These are phyloP conservation scores for Boletus smithii DNA, from an alignment of 1,284 basidiomycete species.

Conservation along the genomic window DNA sequence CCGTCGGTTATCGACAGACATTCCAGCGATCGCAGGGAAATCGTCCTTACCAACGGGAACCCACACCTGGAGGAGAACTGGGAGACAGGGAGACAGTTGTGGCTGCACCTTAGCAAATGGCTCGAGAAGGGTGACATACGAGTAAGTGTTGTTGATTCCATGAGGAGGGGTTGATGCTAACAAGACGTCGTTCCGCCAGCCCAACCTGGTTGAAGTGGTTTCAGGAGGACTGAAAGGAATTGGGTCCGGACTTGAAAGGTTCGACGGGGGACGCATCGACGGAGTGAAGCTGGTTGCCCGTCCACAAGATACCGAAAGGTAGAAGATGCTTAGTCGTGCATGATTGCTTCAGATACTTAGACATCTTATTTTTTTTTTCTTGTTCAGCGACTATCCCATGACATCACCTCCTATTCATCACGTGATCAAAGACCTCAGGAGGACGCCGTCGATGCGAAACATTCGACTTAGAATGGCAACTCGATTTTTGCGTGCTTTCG, in stretches of 20 bases:
- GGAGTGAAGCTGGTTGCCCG: slow-evolving; percentile 33
- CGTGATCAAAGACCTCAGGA: slow-evolving; percentile 26
- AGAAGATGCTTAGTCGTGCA: slow-evolving; percentile 22
- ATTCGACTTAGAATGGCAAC: slow-evolving; percentile 31
- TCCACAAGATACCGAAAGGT: slow-evolving; percentile 36
- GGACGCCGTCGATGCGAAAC: slow-evolving; percentile 31
- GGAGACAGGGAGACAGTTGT: slow-evolving; percentile 34
- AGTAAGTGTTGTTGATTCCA: slow-evolving; percentile 13
- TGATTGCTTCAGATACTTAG: slow-evolving; percentile 21
- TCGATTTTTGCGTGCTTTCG: slow-evolving; percentile 30
- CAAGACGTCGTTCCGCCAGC: slow-evolving; percentile 16
- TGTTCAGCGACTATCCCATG: slow-evolving; percentile 23
- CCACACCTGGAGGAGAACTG: slow-evolving; percentile 31
- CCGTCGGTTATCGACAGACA: slow-evolving; percentile 28
- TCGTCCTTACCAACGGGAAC: slow-evolving; percentile 33
- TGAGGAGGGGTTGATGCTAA: background rate
- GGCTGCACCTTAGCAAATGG: slow-evolving; percentile 32
- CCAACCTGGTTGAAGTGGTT: slow-evolving; percentile 29
- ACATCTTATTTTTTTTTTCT: slow-evolving; percentile 19
- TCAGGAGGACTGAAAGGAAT: slow-evolving; percentile 32
- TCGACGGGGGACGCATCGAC: slow-evolving; percentile 32
- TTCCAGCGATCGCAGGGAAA: slow-evolving; percentile 29
- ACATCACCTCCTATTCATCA: slow-evolving; percentile 19
- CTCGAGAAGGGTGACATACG: slow-evolving; percentile 38
- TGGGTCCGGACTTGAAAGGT: slow-evolving; percentile 31